Percentiles rank a stretch among this genome's conserved stretches.
Conservation (phyloP, 768 basidiomycete genomes). For the Nidula microcarpa region DNA sequence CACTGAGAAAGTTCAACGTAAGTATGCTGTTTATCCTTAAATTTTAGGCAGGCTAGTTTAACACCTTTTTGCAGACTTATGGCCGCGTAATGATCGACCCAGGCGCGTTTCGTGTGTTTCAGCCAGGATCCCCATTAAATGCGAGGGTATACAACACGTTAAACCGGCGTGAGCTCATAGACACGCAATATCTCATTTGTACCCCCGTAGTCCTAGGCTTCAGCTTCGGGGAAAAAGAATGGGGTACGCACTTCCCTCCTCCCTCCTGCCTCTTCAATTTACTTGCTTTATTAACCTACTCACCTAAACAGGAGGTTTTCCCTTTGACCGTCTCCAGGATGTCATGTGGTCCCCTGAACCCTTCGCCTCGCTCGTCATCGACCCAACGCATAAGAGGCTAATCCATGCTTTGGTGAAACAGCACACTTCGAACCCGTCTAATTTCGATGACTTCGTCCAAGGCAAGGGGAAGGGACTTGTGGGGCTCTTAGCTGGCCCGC, state of each 20-base stretch:
- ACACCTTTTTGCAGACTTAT: slow-evolving; percentile 8
- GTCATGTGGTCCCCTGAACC: background rate
- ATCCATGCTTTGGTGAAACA: background rate
- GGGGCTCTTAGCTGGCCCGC: background rate
- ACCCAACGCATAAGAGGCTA: background rate
- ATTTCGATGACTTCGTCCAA: background rate
- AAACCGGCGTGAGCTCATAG: background rate
- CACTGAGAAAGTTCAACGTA: background rate
- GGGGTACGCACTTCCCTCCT: background rate
- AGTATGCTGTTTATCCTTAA: background rate
- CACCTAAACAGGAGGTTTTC: background rate
- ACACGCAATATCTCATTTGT: background rate
- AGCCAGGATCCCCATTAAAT: slow-evolving; percentile 7
- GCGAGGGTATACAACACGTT: background rate
- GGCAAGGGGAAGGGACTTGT: background rate
- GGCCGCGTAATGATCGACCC: slow-evolving; percentile 24
- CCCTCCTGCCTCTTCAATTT: too few relatives aligned
- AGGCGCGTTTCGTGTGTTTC: slow-evolving; percentile 14
- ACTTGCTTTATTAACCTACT: too few relatives aligned
- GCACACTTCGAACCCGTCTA: background rate
- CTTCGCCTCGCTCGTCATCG: background rate
- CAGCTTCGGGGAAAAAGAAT: background rate
- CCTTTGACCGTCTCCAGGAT: background rate
- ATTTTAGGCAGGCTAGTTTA: background rate
- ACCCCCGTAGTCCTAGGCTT: background rate